Percentiles rank a stretch among this genome's conserved stretches.
Conservation (phyloP, 352 stramenopile genomes). For the Thalassiosira exigua region DNA sequence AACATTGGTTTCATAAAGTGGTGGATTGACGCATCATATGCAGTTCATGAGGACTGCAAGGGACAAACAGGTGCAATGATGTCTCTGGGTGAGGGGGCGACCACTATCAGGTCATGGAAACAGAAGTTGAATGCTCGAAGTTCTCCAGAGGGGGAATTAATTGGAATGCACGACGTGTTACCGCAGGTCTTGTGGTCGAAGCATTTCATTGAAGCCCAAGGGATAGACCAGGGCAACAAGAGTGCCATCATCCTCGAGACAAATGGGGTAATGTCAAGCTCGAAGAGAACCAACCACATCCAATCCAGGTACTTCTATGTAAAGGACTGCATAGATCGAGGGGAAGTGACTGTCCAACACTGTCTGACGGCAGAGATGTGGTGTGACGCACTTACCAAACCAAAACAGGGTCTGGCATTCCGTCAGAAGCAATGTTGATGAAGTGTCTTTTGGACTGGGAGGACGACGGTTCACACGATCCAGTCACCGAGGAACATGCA, state of each 20-base stretch:
- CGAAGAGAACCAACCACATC: conserved; percentile 46
- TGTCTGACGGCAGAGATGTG: conserved; percentile 33
- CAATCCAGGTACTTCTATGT: conserved; percentile 35
- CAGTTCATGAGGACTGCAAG: conserved; percentile 41
- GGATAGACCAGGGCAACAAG: conserved; percentile 59
- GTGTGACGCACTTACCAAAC: conserved; percentile 29
- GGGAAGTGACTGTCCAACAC: conserved; percentile 16
- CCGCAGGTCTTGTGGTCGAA: conserved; percentile 5
- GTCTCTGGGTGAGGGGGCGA: conserved; percentile 37
- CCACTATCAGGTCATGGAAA: conserved; percentile 15
- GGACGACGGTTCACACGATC: conserved; percentile 7
- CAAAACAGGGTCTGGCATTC: conserved; percentile 15
- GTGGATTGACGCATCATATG: conserved; percentile 50
- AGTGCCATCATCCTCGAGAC: conserved; percentile 32
- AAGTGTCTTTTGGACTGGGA: conserved; percentile 19
- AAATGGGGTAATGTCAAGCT: conserved; percentile 39
- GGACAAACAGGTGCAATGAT: conserved; percentile 57
- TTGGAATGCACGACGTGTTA: conserved; percentile 21
- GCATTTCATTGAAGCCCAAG: conserved; percentile 35
- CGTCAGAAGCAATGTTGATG: conserved; percentile 4
- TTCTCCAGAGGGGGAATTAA: conserved; percentile 43
- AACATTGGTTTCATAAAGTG: conserved; percentile 12
- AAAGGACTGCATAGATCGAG: conserved; percentile 16
- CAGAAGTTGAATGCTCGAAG: conserved; percentile 57
- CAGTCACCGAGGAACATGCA: too few relatives aligned